Evolutionary conservation across 2,329 filamentous ascomycete species (phyloP).

Genomic region (Fusarium brachygibbosum): DNA sequence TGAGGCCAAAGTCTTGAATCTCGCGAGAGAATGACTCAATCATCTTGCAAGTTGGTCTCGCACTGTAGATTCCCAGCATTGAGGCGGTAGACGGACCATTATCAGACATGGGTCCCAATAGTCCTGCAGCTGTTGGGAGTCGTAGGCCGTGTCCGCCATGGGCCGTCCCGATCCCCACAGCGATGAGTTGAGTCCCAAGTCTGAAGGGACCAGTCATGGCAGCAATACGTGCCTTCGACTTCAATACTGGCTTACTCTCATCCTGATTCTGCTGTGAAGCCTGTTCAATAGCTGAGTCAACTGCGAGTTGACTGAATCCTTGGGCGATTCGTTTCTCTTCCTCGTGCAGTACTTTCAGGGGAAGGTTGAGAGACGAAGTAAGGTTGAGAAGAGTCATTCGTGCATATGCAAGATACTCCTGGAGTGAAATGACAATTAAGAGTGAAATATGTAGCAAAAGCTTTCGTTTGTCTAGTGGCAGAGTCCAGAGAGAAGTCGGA

Average conservation of each 20-base stretch:
- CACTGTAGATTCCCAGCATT: constrained; percentile 92
- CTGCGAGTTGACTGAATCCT: constrained; percentile 80
- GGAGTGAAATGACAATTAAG: constrained; percentile 79
- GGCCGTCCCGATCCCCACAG: constrained; percentile 82
- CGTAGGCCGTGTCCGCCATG: constrained; percentile 83
- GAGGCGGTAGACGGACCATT: constrained; percentile 84
- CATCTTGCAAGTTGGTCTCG: constrained; percentile 84
- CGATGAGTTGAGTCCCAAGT: constrained; percentile 81
- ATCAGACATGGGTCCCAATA: constrained; percentile 84
- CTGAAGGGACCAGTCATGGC: constrained; percentile 63
- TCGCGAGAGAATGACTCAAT: constrained; percentile 90
- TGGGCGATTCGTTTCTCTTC: constrained; percentile 83
- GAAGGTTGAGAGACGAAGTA: constrained; percentile 77
- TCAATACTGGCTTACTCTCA: constrained; percentile 73
- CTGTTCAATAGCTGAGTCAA: constrained; percentile 56
- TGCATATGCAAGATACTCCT: constrained; percentile 82
- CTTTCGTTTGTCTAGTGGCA: constrained; percentile 72
- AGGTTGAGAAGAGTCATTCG: constrained; percentile 78
- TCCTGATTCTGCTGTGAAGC: constrained; percentile 60
- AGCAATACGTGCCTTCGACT: constrained; percentile 75
- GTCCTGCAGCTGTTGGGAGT: constrained; percentile 78
- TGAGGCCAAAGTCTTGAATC: constrained; percentile 88
- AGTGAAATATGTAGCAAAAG: constrained; percentile 80
- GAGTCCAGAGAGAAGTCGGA: constrained; percentile 70
- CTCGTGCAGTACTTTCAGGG: constrained; percentile 72